Base-by-base conservation (phyloP, 2,329 filamentous ascomycete genomes). In the Knoxdaviesia proteae region DNA sequence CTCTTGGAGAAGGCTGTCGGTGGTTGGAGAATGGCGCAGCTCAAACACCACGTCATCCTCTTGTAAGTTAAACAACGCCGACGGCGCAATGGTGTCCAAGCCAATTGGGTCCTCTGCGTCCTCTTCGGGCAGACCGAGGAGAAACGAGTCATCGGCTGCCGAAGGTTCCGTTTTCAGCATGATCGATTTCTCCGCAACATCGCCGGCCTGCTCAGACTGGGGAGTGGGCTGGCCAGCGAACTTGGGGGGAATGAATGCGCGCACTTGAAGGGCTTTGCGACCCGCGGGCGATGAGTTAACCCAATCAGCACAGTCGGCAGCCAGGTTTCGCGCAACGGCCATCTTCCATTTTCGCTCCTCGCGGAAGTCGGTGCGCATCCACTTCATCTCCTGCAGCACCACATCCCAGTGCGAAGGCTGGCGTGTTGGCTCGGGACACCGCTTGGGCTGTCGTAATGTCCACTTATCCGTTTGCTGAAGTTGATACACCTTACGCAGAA, bases 301-400 rank as follows among this genome's bases (percentile, higher is more conserved):
- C 73, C 84, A 98, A 50, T 88, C 78, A 0, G 80, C 83, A 57
- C 88, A 96, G 52, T 80, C 82, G 52, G 77, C 67, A 1, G 86
- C 90, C 46, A 94, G 66, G 45, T 78, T 84, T 45, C 78, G 79
- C 5, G 87, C 87, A 34, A 80, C 71, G 3, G 80, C 73, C 54
- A 75, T 77, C 61, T 94, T 96, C 86, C 87, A 94, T 56, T 93
- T 94, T 36, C 84, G 68, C 57, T 96, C 90, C 58, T 94, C 84
- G 42, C 81, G 73, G 53, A 94, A 96, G 58, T 98, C 90, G 2
- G 86, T 94, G 41, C 87, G 75, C 84, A 98, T 92, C 88, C 88
- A 96, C 57, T 87, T 93, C 72, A 88, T 84, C 62, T 98, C 87
- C 50, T 86, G 73, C 33, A 98, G 63, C 44, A 96, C 58, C 42